These are phyloP conservation scores for Mortierella antarctica DNA, from an alignment of 192 early-diverging fungal genomes.

Conservation along the genomic window DNA sequence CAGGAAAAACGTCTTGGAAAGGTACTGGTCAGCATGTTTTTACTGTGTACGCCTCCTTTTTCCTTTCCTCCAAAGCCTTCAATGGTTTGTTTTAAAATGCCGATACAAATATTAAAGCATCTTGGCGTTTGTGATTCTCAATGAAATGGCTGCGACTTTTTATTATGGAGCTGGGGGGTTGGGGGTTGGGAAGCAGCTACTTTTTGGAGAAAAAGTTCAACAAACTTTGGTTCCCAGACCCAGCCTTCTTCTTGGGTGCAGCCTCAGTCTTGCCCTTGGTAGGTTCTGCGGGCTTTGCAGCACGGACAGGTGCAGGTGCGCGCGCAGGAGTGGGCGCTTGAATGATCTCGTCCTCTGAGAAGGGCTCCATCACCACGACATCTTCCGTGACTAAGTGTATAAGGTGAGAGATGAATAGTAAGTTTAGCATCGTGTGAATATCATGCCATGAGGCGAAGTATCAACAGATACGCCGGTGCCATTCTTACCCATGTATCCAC, in stretches of 20 bases:
- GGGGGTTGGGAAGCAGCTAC: no score
- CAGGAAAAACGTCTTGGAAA: background rate
- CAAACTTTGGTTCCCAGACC: conserved; percentile 39
- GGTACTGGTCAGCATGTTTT: background rate
- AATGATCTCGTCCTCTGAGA: conserved; percentile 38
- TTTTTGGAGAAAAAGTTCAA: conserved; percentile 40
- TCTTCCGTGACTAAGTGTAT: conserved; percentile 36
- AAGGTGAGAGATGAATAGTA: background rate
- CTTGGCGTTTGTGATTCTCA: no score
- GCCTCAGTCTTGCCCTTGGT: background rate
- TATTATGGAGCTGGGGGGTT: no score
- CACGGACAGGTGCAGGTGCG: conserved; percentile 1
- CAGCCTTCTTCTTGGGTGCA: conserved; percentile 28
- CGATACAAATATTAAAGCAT: background rate
- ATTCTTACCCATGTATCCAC: conserved; percentile 44
- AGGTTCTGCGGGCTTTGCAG: background rate
- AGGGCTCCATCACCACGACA: conserved; percentile 30
- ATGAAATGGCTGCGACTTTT: no score
- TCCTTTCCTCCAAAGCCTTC: background rate
- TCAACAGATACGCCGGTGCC: background rate
- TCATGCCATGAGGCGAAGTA: background rate
- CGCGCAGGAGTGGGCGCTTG: conserved; percentile 1
- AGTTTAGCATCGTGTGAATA: background rate
- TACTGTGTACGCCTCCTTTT: no score
- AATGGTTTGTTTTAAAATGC: background rate